Base-by-base conservation (phyloP, 2,329 filamentous ascomycete species). In the Talaromyces sp. region DNA sequence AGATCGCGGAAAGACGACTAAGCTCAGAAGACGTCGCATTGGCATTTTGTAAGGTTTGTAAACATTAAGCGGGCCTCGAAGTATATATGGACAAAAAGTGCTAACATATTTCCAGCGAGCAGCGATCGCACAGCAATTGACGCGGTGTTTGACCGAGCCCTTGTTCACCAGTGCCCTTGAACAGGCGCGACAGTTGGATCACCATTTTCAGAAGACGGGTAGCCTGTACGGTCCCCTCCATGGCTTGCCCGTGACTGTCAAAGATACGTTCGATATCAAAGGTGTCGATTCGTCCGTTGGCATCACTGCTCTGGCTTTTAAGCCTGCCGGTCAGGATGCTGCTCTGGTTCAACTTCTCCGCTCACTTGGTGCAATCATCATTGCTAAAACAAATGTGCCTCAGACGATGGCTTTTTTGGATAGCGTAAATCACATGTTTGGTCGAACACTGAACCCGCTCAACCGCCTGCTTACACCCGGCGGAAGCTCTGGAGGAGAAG, bases 401-500 rank as follows among this genome's bases (percentile, higher is more conserved):
- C 87, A 85, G 1, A 85, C 85, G 9, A 87, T 89, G 82, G 88
- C 89, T 85, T 87, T 59, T 7, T 23, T 61, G 6, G 87, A 89
- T 68, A 82, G 80, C 4, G 79, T 83, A 47, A 89, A 87, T 70
- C 82, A 87, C 67, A 68, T 89, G 27, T 86, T 86, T 61, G 87
- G 87, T 1, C 80, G 84, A 44, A 85, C 85, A 0, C 74, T 89
- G 4, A 90, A 89, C 68, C 89, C 89, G 0, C 77, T 82, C 61
- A 89, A 89, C 63, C 79, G 84, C 0, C 75, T 79, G 18, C 77
- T 87, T 30, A 86, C 84, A 0, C 81, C 85, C 0, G 89, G 89
- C 5, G 89, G 89, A 1, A 85, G 82, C 8, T 85, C 84, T 0
- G 88, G 88, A 14, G 89, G 89, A 12, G 87, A 89, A 70, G 87